A percentile compares a stretch with the other conserved stretches of the same genome.
Evolutionary conservation across 73 alveolate genomes (phyloP).

Genomic region (Tetrahymena malaccensis): DNA sequence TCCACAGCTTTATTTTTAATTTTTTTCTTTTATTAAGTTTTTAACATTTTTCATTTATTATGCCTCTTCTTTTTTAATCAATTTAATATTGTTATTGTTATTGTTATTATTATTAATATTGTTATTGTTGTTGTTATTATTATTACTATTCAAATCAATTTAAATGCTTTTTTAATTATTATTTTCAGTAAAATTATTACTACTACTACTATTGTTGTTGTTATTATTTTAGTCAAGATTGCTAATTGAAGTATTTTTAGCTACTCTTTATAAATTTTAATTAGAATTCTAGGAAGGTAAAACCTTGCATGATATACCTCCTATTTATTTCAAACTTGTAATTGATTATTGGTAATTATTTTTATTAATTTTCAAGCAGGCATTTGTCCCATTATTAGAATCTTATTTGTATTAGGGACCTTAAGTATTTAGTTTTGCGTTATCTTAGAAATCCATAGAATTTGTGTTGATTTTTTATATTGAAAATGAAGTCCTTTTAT

Average conservation of each 20-base stretch:
- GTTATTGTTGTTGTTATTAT: no score
- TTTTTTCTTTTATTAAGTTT: neutral
- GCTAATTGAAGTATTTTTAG: neutral
- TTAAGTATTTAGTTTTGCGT: neutral
- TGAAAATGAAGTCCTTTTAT: neutral
- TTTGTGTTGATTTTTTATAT: no score
- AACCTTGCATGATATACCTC: neutral
- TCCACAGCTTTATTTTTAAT: neutral
- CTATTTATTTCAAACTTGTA: neutral
- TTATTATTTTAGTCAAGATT: neutral
- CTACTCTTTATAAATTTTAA: neutral
- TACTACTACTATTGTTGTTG: neutral
- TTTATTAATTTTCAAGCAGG: neutral
- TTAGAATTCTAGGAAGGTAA: neutral
- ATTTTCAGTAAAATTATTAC: neutral
- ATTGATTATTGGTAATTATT: neutral
- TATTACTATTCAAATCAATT: neutral
- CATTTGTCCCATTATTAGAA: neutral
- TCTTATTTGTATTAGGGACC: neutral
- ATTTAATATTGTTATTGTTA: no score
- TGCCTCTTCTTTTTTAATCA: neutral
- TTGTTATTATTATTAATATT: no score
- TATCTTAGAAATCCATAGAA: neutral
- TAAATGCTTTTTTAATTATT: neutral
- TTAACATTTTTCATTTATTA: neutral